Evolutionary conservation across 257 asterid genomes (phyloP).

Genomic region (Solanum etuberosum): DNA sequence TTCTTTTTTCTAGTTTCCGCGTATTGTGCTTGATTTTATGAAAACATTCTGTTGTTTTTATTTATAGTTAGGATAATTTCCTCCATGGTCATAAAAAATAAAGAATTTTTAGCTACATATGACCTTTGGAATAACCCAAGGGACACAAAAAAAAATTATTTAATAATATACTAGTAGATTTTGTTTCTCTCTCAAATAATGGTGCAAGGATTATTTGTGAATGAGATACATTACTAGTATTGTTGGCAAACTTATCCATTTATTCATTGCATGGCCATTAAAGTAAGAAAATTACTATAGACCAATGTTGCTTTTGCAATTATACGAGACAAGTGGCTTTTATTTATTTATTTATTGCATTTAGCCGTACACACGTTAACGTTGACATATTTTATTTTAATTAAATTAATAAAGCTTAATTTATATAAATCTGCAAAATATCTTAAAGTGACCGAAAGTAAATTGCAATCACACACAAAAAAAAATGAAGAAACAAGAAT

Average conservation of each 20-base stretch:
- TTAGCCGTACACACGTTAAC: not conserved
- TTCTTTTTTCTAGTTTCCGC: not conserved
- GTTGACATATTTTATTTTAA: not conserved
- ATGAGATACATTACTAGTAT: not conserved
- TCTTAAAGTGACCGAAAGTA: not conserved
- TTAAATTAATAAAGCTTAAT: not conserved
- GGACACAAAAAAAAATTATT: not conserved
- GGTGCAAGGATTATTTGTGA: not conserved
- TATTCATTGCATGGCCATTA: not conserved
- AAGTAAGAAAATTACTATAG: not conserved
- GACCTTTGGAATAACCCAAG: not conserved
- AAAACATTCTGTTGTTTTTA: not conserved
- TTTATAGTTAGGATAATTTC: not conserved
- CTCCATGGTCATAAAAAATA: not conserved
- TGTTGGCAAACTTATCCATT: not conserved
- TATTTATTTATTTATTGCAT: not conserved
- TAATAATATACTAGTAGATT: no score
- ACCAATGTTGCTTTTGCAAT: not conserved
- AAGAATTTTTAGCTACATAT: not conserved
- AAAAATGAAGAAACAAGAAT: not conserved
- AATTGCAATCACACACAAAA: no score
- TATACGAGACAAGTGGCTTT: not conserved
- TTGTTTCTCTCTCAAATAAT: not conserved
- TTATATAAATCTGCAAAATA: not conserved
- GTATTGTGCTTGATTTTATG: not conserved